Conservation (phyloP, 495 filamentous ascomycete species). For the Penicillium simplicissimum region DNA sequence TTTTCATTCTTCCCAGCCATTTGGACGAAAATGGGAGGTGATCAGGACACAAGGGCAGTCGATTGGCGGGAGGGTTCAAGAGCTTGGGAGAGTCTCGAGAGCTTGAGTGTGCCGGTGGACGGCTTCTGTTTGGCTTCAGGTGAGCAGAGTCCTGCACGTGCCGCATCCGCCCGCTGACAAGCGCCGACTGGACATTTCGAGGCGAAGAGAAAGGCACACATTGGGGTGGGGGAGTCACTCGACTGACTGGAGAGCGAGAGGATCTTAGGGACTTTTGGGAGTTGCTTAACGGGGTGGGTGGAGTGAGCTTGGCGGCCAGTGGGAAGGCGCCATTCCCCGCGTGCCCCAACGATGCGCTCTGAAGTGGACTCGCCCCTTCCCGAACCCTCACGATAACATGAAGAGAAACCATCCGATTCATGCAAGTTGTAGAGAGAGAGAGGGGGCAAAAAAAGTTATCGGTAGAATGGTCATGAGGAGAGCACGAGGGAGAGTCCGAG, state of each 20-base stretch:
- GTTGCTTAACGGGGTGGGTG: neutral
- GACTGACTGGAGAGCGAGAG: too few relatives aligned
- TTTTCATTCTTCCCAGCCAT: neutral
- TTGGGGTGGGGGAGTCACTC: too few relatives aligned
- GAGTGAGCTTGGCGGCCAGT: conserved; percentile 20
- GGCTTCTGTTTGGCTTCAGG: neutral
- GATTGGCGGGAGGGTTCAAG: neutral
- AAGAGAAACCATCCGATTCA: neutral
- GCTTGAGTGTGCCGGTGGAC: neutral
- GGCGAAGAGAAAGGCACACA: neutral
- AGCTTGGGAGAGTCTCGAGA: neutral
- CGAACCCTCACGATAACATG: neutral
- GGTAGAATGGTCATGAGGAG: neutral
- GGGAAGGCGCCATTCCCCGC: conserved; percentile 12
- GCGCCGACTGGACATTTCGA: neutral
- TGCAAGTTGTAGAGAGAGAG: neutral
- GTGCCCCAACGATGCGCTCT: conserved; percentile 14
- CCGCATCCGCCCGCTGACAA: conserved; percentile 2
- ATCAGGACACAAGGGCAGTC: neutral
- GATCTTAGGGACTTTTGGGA: neutral
- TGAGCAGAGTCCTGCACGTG: neutral
- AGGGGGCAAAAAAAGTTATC: neutral
- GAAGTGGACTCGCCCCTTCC: neutral
- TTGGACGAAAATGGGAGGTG: neutral
- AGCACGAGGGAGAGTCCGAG: neutral